Evolutionary conservation across 805 yeast genomes (phyloP).

Genomic region (Pichia exigua): DNA sequence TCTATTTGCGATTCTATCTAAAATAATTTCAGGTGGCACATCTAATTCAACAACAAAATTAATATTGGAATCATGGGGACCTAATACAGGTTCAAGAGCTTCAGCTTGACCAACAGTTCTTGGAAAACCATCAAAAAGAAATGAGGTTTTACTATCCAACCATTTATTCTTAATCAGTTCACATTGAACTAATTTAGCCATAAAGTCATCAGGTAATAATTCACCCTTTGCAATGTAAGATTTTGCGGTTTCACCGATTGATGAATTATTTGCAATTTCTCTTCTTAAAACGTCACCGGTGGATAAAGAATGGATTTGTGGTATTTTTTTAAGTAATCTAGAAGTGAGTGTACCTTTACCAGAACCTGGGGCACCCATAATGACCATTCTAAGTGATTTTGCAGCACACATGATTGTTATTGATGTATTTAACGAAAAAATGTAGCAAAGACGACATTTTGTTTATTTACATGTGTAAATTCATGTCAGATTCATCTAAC

Average conservation of each 20-base stretch:
- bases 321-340: conserved; percentile 46
- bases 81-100: conserved; percentile 41
- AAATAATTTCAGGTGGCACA: conserved; percentile 78
- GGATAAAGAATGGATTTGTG: conserved; percentile 52
- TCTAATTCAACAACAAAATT: conserved; percentile 79
- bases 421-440: not conserved
- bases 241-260: conserved; percentile 50
- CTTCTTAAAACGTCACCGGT: conserved; percentile 78
- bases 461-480: not conserved
- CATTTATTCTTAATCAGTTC: conserved; percentile 39
- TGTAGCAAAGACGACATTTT: not conserved
- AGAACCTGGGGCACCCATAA: conserved; percentile 92
- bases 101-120: conserved; percentile 70
- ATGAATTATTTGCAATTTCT: conserved; percentile 49
- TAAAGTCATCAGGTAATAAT: conserved; percentile 64
- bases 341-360: conserved; percentile 91
- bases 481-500: not conserved
- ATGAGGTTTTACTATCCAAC: conserved; percentile 39
- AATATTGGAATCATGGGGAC: conserved; percentile 33
- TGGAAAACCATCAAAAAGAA: conserved; percentile 92
- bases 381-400: conserved; percentile 53
- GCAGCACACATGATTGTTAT: conserved; percentile 2
- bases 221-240: conserved; percentile 52
- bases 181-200: conserved; percentile 48
- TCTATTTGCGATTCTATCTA: conserved; percentile 74